Evolutionary conservation across 768 basidiomycete genomes (phyloP).

Genomic region (Lenzites betulinus): DNA sequence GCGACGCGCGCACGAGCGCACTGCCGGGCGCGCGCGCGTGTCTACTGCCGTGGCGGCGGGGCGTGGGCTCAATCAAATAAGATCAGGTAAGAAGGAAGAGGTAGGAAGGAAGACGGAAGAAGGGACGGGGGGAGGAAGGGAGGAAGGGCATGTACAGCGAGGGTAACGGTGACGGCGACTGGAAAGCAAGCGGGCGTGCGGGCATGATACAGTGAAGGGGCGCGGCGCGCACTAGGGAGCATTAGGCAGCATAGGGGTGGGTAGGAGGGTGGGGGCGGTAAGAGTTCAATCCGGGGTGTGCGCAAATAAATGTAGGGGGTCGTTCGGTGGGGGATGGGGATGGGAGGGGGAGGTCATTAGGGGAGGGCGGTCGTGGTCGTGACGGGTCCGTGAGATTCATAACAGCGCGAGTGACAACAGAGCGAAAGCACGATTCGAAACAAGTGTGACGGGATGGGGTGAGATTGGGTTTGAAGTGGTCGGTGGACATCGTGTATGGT

Average conservation of each 20-base stretch:
- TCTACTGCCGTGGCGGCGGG: constrained; percentile 7
- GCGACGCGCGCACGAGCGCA: constrained; percentile 1
- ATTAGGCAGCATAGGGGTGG: constrained; percentile 17
- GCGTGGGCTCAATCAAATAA: background rate
- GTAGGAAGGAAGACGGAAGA: background rate
- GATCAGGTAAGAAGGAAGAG: background rate
- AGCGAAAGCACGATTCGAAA: constrained; percentile 10
- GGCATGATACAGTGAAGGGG: constrained; percentile 4
- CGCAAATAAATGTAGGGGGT: background rate
- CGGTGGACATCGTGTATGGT: background rate
- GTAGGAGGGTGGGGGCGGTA: constrained; percentile 3
- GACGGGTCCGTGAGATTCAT: constrained; percentile 13
- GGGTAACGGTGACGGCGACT: constrained; percentile 2
- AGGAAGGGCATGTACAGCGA: constrained; percentile 1
- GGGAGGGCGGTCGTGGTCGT: background rate
- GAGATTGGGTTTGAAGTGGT: too few relatives aligned
- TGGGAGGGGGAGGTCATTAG: background rate
- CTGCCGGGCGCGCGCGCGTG: constrained; percentile 6
- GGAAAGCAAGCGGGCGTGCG: background rate
- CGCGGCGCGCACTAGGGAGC: constrained; percentile 2
- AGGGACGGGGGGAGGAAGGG: background rate
- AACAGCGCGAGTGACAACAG: constrained; percentile 3
- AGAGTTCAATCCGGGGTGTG: too few relatives aligned
- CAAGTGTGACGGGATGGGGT: too few relatives aligned
- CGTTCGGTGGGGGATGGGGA: background rate